These are phyloP conservation scores for Petunia axillaris DNA, from an alignment of 257 asterid genomes.

Conservation along the genomic window DNA sequence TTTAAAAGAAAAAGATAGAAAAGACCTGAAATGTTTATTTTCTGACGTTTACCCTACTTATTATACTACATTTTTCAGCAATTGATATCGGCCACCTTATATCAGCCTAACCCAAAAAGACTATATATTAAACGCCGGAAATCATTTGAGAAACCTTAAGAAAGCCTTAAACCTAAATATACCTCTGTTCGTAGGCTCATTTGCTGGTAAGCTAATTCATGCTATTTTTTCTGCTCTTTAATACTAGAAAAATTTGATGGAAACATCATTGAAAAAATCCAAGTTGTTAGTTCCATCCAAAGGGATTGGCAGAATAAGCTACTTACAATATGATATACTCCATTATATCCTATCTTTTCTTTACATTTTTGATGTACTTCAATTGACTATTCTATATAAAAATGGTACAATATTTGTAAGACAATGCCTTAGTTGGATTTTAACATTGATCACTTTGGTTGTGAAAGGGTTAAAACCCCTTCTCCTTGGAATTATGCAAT, in stretches of 20 bases:
- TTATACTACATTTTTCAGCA: too few species aligned
- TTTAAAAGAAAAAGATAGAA: too few species aligned
- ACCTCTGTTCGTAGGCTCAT: too few species aligned
- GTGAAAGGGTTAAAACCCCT: neutral
- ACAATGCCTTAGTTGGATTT: conserved; percentile 24
- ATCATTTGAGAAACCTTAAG: too few species aligned
- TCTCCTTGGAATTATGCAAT: neutral
- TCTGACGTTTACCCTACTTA: too few species aligned
- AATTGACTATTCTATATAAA: neutral
- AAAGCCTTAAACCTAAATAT: too few species aligned
- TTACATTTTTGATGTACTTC: neutral
- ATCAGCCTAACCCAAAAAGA: too few species aligned
- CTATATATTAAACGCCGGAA: too few species aligned
- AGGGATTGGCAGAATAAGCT: conserved; percentile 7
- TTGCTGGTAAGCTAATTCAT: too few species aligned
- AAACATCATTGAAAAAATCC: neutral
- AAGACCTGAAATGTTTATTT: too few species aligned
- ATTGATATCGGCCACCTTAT: too few species aligned
- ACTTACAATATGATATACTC: conserved; percentile 1
- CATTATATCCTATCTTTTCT: conserved; percentile 21
- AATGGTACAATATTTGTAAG: conserved; percentile 15
- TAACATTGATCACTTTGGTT: neutral
- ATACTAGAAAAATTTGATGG: neutral
- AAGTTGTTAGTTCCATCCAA: neutral
- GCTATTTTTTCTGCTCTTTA: neutral